A percentile compares a stretch with the other conserved stretches of the same genome.
phyloP scores from a whole-genome alignment of 805 yeast genomes.

The Wickerhamiella musiphila region DNA sequence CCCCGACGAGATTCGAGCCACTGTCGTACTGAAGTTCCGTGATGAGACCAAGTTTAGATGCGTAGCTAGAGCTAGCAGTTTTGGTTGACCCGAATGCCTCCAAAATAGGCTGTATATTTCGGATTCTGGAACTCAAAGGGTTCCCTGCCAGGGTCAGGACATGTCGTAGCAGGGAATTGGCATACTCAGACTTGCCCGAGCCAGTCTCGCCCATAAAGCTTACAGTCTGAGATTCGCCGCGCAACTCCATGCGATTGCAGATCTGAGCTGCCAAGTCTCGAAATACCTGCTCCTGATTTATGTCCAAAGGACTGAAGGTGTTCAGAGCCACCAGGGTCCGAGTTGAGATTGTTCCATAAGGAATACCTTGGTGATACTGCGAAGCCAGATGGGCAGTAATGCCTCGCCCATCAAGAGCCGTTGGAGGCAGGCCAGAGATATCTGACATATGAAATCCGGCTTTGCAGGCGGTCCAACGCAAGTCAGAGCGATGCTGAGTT shows the following conservation, averaged over 20 bases:
- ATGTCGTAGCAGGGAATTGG: constrained; percentile 18
- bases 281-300: constrained; percentile 23
- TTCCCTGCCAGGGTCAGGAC: constrained; percentile 21
- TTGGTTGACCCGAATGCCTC: constrained; percentile 26
- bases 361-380: constrained; percentile 26
- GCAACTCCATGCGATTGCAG: constrained; percentile 21
- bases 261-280: constrained; percentile 24
- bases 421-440: constrained; percentile 22
- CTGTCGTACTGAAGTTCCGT: constrained; percentile 34
- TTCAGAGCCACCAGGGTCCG: constrained; percentile 25
- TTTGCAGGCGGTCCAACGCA: too few species aligned
- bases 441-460: too few species aligned
- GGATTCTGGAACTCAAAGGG: constrained; percentile 21
- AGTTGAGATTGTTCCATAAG: constrained; percentile 24
- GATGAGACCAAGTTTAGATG: constrained; percentile 40
- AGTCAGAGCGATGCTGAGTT: too few species aligned
- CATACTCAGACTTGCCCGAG: constrained; percentile 25
- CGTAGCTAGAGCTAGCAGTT: constrained; percentile 17
- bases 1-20: constrained; percentile 32
- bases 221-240: constrained; percentile 24
- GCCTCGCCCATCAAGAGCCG: constrained; percentile 23
- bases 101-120: constrained; percentile 21
- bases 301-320: constrained; percentile 23
- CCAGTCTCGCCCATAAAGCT: constrained; percentile 27
- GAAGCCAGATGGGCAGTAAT: constrained; percentile 28